A percentile compares a stretch with the other conserved stretches of the same genome.
Evolutionary conservation across 2,329 filamentous ascomycete genomes (phyloP).

Genomic region (Boeremia exigua): DNA sequence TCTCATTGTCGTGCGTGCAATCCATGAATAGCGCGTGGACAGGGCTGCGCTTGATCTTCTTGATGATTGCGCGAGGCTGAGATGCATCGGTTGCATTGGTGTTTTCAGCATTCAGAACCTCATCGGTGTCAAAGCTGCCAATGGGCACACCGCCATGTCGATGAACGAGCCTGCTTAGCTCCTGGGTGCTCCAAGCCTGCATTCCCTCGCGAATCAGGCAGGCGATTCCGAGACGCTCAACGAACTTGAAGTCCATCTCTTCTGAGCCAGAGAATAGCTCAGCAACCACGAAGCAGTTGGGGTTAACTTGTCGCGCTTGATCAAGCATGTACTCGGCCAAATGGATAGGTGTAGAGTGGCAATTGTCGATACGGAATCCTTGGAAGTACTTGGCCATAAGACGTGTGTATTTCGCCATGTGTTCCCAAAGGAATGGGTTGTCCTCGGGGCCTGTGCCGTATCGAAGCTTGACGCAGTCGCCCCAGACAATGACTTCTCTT

Average conservation of each 20-base stretch:
- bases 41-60: slow-evolving; percentile 82
- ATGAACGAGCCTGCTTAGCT: slow-evolving; percentile 91
- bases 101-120: slow-evolving; percentile 70
- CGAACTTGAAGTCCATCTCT: slow-evolving; percentile 94
- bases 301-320: slow-evolving; percentile 84
- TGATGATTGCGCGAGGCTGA: slow-evolving; percentile 67
- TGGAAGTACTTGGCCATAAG: slow-evolving; percentile 94
- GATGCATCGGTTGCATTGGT: slow-evolving; percentile 25
- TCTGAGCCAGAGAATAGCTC: slow-evolving; percentile 96
- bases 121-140: slow-evolving; percentile 95
- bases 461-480: slow-evolving; percentile 95
- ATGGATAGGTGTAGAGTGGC: slow-evolving; percentile 92
- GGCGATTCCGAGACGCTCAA: slow-evolving; percentile 88
- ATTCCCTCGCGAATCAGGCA: slow-evolving; percentile 95
- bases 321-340: slow-evolving; percentile 96
- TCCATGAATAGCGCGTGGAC: slow-evolving; percentile 98
- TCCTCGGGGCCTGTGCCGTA: slow-evolving; percentile 83
- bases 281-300: slow-evolving; percentile 88
- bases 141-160: slow-evolving; percentile 92
- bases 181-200: slow-evolving; percentile 96
- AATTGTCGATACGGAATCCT: slow-evolving; percentile 97
- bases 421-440: slow-evolving; percentile 92
- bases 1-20: slow-evolving; percentile 98
- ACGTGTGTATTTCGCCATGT: slow-evolving; percentile 91
- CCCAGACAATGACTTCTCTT: slow-evolving; percentile 96